A percentile compares a stretch with the other conserved stretches of the same genome.
These are phyloP conservation scores for Rhytidiadelphus loreus DNA, from an alignment of 225 moss, liverwort and hornwort species.

Conservation along the genomic window DNA sequence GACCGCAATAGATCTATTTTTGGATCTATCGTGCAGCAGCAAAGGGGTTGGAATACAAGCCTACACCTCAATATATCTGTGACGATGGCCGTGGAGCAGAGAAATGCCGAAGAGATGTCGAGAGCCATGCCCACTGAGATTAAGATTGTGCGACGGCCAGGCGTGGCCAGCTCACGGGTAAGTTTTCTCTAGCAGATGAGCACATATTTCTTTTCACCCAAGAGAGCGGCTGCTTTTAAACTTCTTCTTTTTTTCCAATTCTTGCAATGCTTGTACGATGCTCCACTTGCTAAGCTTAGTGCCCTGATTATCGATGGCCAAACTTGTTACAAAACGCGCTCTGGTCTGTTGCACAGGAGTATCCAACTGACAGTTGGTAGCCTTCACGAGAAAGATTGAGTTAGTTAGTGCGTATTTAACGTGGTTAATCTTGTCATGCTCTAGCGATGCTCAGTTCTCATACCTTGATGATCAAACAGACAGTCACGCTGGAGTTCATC, in stretches of 20 bases:
- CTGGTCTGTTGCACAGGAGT: background rate
- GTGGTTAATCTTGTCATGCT: background rate
- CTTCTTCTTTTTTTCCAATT: background rate
- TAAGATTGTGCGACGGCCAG: background rate
- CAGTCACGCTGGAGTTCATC: too few relatives aligned
- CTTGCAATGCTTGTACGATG: background rate
- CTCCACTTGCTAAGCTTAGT: background rate
- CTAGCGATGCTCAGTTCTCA: too few relatives aligned
- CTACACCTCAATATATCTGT: background rate
- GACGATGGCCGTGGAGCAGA: background rate
- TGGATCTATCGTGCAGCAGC: too few relatives aligned
- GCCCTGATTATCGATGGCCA: background rate
- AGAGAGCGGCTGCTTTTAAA: background rate
- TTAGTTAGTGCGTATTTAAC: background rate
- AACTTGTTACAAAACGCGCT: background rate
- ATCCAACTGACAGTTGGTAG: background rate
- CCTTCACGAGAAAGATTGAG: background rate
- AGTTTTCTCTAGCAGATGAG: background rate
- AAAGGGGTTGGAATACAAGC: too few relatives aligned
- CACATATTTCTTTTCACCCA: background rate
- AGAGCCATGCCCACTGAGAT: background rate
- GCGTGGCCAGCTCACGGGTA: background rate
- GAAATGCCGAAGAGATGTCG: background rate
- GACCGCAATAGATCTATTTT: background rate
- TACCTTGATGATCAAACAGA: too few relatives aligned